These are phyloP conservation scores for Chaetomium strumarium DNA, from an alignment of 2,329 filamentous ascomycete species.

Conservation along the genomic window DNA sequence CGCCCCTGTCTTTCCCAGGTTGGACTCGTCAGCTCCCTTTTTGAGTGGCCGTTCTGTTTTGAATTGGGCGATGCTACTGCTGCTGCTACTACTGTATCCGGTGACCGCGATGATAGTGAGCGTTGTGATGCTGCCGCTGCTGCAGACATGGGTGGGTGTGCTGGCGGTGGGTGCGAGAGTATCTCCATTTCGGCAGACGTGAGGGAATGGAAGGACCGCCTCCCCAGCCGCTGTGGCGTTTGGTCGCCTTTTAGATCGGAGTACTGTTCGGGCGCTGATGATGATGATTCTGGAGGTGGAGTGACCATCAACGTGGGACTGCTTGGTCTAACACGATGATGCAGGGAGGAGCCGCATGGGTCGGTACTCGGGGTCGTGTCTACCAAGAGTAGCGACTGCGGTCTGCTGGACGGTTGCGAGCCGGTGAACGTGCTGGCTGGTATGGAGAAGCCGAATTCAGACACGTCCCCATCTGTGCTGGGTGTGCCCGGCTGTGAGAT, in stretches of 20 bases:
- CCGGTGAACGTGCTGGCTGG: slow-evolving; percentile 6
- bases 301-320: slow-evolving; percentile 5
- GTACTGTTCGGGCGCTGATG: background rate
- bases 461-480: background rate
- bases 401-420: slow-evolving; percentile 10
- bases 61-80: background rate
- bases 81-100: no score
- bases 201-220: slow-evolving; percentile 8
- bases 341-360: background rate
- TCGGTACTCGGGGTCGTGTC: background rate
- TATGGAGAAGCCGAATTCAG: background rate
- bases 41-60: no score
- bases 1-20: no score
- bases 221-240: background rate
- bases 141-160: slow-evolving; percentile 1
- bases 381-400: slow-evolving; percentile 1
- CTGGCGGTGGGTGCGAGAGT: slow-evolving; percentile 6
- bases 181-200: slow-evolving; percentile 12
- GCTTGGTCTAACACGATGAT: slow-evolving; percentile 1
- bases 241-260: background rate
- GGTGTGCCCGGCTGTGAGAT: slow-evolving; percentile 7
- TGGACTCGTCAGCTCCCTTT: no score
- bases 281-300: background rate
- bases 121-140: background rate
- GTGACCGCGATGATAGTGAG: background rate